phyloP scores from a whole-genome alignment of 257 asterid species.

The Fraxinus anomala region DNA sequence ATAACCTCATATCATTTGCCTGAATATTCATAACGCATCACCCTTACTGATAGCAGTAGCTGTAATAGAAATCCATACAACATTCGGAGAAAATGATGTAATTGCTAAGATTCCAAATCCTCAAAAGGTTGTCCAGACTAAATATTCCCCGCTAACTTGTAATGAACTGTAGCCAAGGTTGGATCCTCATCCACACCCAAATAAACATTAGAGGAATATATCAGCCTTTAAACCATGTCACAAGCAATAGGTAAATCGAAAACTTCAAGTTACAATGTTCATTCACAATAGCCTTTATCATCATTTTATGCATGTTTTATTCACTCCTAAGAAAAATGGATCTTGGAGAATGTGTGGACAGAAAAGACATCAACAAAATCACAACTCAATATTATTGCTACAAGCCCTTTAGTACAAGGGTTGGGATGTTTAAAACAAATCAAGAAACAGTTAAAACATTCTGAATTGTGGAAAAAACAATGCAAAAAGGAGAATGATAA shows the following conservation, averaged over 20 bases:
- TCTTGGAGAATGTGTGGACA: no score
- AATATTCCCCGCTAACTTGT: background rate
- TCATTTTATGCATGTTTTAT: no score
- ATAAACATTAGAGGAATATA: no score
- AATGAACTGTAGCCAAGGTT: background rate
- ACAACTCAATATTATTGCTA: no score
- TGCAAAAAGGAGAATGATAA: background rate
- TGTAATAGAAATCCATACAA: background rate
- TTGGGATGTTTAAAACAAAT: background rate
- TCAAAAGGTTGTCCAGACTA: background rate
- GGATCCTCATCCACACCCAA: background rate
- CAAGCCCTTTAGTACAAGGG: no score
- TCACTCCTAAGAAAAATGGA: no score
- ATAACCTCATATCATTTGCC: background rate
- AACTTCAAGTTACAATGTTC: no score
- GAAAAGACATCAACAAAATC: no score
- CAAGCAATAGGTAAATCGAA: no score
- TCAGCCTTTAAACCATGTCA: no score
- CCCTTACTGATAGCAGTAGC: background rate
- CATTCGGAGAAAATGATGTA: background rate
- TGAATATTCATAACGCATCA: background rate
- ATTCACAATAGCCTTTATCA: no score
- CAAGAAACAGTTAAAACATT: background rate
- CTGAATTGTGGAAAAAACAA: no score
- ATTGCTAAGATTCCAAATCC: background rate